phyloP scores from a whole-genome alignment of 192 early-diverging fungal genomes.

The Thoreauomyces humboldtii region DNA sequence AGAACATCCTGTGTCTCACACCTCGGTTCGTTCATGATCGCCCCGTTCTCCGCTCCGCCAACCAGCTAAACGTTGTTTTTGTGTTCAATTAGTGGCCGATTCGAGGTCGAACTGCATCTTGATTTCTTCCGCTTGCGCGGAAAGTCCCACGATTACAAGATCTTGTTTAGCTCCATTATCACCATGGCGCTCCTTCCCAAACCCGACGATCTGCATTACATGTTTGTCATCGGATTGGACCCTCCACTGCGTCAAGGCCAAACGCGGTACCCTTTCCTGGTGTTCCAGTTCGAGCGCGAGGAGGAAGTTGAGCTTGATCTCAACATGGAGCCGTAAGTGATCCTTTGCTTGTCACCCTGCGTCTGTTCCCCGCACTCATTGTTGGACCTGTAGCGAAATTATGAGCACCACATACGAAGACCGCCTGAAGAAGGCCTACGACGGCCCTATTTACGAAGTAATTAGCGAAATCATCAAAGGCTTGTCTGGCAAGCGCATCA shows the following conservation, averaged over 20 bases:
- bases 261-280: conserved; percentile 90
- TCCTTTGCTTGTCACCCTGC: neutral
- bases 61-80: conserved; percentile 5
- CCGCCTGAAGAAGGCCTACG: conserved; percentile 78
- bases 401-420: too few species aligned
- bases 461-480: conserved; percentile 83
- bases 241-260: conserved; percentile 97
- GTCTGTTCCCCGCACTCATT: neutral
- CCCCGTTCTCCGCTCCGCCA: too few species aligned
- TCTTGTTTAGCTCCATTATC: conserved; percentile 80
- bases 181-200: conserved; percentile 87
- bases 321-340: conserved; percentile 70
- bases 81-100: conserved; percentile 71
- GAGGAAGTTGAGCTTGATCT: conserved; percentile 82
- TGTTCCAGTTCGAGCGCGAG: conserved; percentile 93
- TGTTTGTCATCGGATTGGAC: conserved; percentile 92
- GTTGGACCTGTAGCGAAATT: conserved; percentile 61
- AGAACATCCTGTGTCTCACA: conserved; percentile 84
- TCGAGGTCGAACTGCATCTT: conserved; percentile 90
- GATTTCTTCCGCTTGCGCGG: conserved; percentile 91
- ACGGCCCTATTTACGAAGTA: conserved; percentile 81
- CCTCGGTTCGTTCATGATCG: conserved; percentile 78
- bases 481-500: conserved; percentile 74
- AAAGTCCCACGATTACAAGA: conserved; percentile 98
- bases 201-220: conserved; percentile 87